A percentile compares a stretch with the other conserved stretches of the same genome.
Conservation (phyloP, 768 basidiomycete species). For the Mycena kentingensis region DNA sequence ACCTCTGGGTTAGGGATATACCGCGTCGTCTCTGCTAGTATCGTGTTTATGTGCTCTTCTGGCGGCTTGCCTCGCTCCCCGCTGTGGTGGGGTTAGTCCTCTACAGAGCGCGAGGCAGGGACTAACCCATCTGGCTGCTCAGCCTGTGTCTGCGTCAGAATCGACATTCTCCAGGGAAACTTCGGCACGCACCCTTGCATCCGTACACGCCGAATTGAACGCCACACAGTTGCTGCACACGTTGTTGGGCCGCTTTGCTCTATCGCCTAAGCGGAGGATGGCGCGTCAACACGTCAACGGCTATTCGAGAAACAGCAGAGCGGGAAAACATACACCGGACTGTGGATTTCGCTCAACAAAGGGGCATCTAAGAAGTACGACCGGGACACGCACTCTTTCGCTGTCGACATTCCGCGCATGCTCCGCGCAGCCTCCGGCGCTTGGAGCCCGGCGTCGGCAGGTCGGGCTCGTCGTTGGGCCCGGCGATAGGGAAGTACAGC, state of each 20-base stretch:
- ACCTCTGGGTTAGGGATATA: not conserved
- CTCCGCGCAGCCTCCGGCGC: not conserved
- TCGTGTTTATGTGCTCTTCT: not conserved
- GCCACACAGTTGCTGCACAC: not conserved
- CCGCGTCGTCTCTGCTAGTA: not conserved
- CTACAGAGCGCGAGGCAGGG: not conserved
- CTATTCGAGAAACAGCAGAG: not conserved
- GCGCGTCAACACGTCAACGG: too few relatives aligned
- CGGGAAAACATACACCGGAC: not conserved
- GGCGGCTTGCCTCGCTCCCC: not conserved
- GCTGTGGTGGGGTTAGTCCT: not conserved
- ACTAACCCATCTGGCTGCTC: not conserved
- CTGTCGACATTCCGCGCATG: not conserved
- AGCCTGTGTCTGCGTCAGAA: not conserved
- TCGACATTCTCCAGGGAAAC: too few relatives aligned
- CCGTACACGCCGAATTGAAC: not conserved
- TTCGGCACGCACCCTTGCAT: not conserved
- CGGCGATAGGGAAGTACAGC: not conserved
- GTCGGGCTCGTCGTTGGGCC: not conserved
- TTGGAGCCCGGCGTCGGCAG: not conserved
- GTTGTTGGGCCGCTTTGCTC: slow-evolving; percentile 1
- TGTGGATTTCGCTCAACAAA: not conserved
- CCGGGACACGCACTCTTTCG: not conserved
- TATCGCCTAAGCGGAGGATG: not conserved
- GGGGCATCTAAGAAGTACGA: not conserved